phyloP scores from a whole-genome alignment of 805 yeast genomes.

The Wickerhamiella siamensis region DNA sequence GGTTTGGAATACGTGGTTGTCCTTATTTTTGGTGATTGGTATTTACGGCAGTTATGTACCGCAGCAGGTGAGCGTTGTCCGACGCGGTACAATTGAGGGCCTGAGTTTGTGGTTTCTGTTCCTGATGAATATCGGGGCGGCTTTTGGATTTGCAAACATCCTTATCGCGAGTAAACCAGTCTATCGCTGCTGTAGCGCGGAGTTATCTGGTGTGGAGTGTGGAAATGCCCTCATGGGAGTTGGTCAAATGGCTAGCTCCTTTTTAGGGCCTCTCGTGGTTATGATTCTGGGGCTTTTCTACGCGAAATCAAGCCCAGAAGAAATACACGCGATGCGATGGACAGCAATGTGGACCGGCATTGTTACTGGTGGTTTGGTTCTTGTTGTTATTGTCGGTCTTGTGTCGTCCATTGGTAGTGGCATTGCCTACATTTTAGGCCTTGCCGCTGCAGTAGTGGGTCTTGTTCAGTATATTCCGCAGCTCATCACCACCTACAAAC shows the following conservation, averaged over 20 bases:
- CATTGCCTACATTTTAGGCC: constrained; percentile 33
- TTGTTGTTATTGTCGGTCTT: constrained; percentile 11
- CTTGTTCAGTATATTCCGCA: constrained; percentile 70
- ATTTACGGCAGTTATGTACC: constrained; percentile 62
- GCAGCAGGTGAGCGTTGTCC: constrained; percentile 48
- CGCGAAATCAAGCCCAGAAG: constrained; percentile 16
- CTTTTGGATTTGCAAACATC: constrained; percentile 51
- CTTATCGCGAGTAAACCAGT: constrained; percentile 47
- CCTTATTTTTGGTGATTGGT: constrained; percentile 45
- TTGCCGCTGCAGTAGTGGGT: constrained; percentile 49
- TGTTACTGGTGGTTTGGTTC: constrained; percentile 8
- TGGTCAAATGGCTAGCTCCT: constrained; percentile 17
- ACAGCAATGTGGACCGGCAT: background rate
- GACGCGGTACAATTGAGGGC: constrained; percentile 58
- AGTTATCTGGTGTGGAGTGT: constrained; percentile 14
- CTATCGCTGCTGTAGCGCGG: constrained; percentile 39
- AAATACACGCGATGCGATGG: constrained; percentile 14
- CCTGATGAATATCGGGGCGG: constrained; percentile 54
- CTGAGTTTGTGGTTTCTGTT: constrained; percentile 57
- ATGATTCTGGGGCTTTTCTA: constrained; percentile 19
- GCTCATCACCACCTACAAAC: constrained; percentile 47
- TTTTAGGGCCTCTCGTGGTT: constrained; percentile 14
- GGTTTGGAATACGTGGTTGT: constrained; percentile 32
- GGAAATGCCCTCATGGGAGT: constrained; percentile 18
- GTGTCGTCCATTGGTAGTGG: constrained; percentile 2